Base-by-base conservation (phyloP, 1,284 basidiomycete species). In the Termitomyces sp. region DNA sequence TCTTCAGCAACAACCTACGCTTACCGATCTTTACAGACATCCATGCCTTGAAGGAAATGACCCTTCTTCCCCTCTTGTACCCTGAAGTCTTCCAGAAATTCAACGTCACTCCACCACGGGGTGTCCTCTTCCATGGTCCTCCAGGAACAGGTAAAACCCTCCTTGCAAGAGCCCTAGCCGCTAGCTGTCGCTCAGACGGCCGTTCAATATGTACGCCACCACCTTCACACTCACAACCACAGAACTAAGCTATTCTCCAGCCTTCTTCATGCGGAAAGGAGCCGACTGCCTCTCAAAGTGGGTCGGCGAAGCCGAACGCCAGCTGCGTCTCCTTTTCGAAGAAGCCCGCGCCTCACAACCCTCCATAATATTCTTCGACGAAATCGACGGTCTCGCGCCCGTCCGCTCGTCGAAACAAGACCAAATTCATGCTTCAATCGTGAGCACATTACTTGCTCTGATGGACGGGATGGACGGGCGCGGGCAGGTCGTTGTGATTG, bases 381-480 rank as follows among this genome's bases (percentile, higher is more conserved):
- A 99, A 73, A 99, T 99, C 62, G 97, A 99, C 66, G 96, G 95
- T 61, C 84, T 99, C 12, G 97, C 97, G 15, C 97, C 97, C 0
- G 97, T 99, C 1, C 88, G 97, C 36, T 97, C 94, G 45, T 94
- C 92, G 47, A 98, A 98, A 69, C 97, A 99, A 67, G 97, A 99
- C 68, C 97, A 99, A 72, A 98, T 99, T 54, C 97, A 99, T 68
- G 96, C 97, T 0, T 94, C 91, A 43, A 94, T 99, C 60, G 97
- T 99, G 8, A 94, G 91, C 46, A 99, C 97, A 0, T 78, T 99
- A 12, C 80, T 99, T 1, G 96, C 97, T 0, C 78, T 99, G 47
- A 99, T 99, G 96, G 97, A 99, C 68, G 97, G 97, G 46, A 99
- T 99, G 97, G 97, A 99, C 62, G 96, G 96, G 1, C 84, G 97